Base-by-base conservation (phyloP, 2,329 filamentous ascomycete species). In the Verticillium tricorpus region DNA sequence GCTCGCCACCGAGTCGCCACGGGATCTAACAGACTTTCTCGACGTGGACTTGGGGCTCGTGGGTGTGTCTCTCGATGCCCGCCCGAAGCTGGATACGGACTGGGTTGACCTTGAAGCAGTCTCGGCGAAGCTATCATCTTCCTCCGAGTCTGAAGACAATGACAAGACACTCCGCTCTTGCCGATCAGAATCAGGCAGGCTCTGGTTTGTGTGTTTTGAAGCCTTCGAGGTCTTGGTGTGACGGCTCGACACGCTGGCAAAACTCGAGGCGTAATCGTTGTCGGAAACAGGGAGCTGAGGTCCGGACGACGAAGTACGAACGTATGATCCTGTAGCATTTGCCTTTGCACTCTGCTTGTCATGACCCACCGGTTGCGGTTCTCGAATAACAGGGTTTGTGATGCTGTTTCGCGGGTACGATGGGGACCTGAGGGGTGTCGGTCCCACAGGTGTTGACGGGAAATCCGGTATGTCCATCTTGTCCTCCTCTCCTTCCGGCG, bases 61-160 rank as follows among this genome's bases (percentile, higher is more conserved):
- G 19, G 60, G 61, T 14, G 57, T 58, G 7, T 63, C 64, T 22
- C 22, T 35, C 39, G 58, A 60, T 28, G 56, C 32, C n/a, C 50
- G 61, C 28, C 61, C 39, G 12, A 72, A 71, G 54, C 70, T 72
- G 2, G 70, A 66, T 22, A 68, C 67, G 12, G 72, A 72, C 6
- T 67, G 62, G 12, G 70, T 67, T 2, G 67, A 67, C 59, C 67
- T 72, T 2, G 73, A 70, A 1, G 69, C 68, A 2, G 72, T 66
- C 11, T 74, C 74, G 7, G 69, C 68, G 19, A 68, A 69, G 31
- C 74, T 54, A 1, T 56, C 54, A 32, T 80, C 79, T 5, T 82
- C 82, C 61, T 86, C 84, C 0, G 83, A 85, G 63, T 86, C 83
- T 0, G 84, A 85, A 1, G 83, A 85, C 1, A 87, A 76, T 1